Percentiles rank a stretch among this genome's conserved stretches.
phyloP scores from a whole-genome alignment of 257 asterid genomes.

The Scutellaria galericulata region DNA sequence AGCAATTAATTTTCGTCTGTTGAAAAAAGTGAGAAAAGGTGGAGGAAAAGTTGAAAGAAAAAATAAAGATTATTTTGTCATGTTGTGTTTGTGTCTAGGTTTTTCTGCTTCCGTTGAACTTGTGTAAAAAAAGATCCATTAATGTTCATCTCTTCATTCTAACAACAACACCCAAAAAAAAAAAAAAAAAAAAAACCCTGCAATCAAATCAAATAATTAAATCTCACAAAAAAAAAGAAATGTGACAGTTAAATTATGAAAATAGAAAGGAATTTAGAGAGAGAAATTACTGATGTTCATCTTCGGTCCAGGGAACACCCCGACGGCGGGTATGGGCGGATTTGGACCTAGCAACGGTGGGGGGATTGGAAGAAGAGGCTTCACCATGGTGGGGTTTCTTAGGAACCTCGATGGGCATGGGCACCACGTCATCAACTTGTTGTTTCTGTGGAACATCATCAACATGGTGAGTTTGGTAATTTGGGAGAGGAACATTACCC shows the following conservation, averaged over 20 bases:
- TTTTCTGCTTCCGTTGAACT: too few species aligned
- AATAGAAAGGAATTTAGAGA: not conserved
- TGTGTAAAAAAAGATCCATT: too few species aligned
- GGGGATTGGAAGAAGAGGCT: not conserved
- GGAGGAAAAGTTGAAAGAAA: too few species aligned
- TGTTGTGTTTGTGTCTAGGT: too few species aligned
- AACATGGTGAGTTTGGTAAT: conserved; percentile 3
- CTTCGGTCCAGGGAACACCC: conserved; percentile 51
- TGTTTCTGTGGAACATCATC: not conserved
- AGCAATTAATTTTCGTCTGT: not conserved
- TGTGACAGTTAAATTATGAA: too few species aligned
- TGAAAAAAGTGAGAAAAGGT: too few species aligned
- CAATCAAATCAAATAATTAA: not conserved
- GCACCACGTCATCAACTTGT: not conserved
- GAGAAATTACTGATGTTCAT: conserved; percentile 47
- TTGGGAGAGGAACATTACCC: conserved; percentile 31
- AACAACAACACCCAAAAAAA: too few species aligned
- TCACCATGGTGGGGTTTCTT: not conserved
- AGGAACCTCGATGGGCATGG: too few species aligned
- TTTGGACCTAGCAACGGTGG: not conserved
- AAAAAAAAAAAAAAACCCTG: not conserved
- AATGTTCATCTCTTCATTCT: too few species aligned
- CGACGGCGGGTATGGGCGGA: conserved; percentile 19
- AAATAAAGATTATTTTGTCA: too few species aligned
- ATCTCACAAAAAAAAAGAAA: not conserved